Percentiles rank a stretch among this genome's conserved stretches.
phyloP scores from a whole-genome alignment of 148 eudicot species.

The Talinum fruticosum region DNA sequence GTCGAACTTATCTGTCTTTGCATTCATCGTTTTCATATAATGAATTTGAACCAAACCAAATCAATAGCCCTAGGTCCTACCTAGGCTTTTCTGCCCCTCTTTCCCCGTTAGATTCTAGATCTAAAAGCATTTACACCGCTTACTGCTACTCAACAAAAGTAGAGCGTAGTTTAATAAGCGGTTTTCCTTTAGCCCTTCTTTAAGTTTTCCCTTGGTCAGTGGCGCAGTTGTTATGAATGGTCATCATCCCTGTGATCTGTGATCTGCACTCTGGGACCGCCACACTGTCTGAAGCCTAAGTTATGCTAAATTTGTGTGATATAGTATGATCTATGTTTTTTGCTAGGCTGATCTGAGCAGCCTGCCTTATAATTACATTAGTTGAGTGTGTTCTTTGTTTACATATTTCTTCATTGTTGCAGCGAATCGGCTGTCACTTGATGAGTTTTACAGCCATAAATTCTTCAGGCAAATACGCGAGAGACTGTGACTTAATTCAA shows the following conservation, averaged over 20 bases:
- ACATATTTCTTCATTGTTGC: slow-evolving; percentile 11
- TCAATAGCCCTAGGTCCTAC: no score
- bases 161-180: background rate
- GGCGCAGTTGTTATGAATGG: background rate
- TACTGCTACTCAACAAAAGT: background rate
- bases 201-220: background rate
- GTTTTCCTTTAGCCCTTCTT: no score
- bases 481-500: background rate
- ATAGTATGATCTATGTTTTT: background rate
- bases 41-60: background rate
- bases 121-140: background rate
- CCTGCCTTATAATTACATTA: background rate
- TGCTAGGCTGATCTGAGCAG: background rate
- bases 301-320: background rate
- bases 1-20: background rate
- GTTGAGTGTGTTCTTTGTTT: background rate
- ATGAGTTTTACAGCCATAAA: slow-evolving; percentile 39
- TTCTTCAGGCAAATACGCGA: slow-evolving; percentile 24
- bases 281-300: background rate
- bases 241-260: background rate
- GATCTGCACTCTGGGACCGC: background rate
- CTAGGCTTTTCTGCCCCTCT: background rate
- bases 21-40: background rate
- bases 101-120: background rate
- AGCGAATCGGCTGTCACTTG: slow-evolving; percentile 40